A percentile compares a stretch with the other conserved stretches of the same genome.
These are phyloP conservation scores for Margaritispora aquatica DNA, from an alignment of 495 filamentous ascomycete species.

Conservation along the genomic window DNA sequence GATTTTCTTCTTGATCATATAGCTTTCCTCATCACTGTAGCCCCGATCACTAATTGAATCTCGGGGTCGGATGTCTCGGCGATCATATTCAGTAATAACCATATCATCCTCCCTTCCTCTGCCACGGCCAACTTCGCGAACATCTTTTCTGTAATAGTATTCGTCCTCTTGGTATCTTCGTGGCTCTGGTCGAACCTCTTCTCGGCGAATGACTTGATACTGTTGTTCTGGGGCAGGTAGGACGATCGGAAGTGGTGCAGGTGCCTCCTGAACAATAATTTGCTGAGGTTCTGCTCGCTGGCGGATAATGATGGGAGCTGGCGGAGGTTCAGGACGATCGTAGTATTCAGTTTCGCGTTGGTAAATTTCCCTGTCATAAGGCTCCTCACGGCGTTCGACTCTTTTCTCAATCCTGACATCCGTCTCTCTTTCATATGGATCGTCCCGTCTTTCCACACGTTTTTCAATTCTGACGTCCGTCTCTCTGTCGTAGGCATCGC, in stretches of 20 bases:
- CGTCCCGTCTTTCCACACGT: conserved; percentile 22
- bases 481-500: conserved; percentile 44
- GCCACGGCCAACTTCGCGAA: conserved; percentile 26
- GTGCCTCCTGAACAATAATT: conserved; percentile 69
- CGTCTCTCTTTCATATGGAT: conserved; percentile 49
- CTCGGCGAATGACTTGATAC: conserved; percentile 62
- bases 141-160: conserved; percentile 59
- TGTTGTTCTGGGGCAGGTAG: conserved; percentile 57
- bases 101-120: conserved; percentile 55
- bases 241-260: conserved; percentile 57
- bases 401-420: conserved; percentile 39
- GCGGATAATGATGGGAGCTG: conserved; percentile 62
- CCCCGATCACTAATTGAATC: conserved; percentile 21
- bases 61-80: conserved; percentile 30
- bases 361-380: conserved; percentile 51
- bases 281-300: conserved; percentile 55
- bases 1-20: conserved; percentile 20
- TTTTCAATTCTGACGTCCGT: conserved; percentile 43
- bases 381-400: conserved; percentile 27
- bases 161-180: conserved; percentile 43
- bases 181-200: conserved; percentile 40
- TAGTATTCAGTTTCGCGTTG: conserved; percentile 65
- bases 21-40: conserved; percentile 27
- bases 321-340: conserved; percentile 44
- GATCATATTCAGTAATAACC: conserved; percentile 39